Evolutionary conservation across 108 stramenopile species (phyloP).

Genomic region (Epithemia pelagica): DNA sequence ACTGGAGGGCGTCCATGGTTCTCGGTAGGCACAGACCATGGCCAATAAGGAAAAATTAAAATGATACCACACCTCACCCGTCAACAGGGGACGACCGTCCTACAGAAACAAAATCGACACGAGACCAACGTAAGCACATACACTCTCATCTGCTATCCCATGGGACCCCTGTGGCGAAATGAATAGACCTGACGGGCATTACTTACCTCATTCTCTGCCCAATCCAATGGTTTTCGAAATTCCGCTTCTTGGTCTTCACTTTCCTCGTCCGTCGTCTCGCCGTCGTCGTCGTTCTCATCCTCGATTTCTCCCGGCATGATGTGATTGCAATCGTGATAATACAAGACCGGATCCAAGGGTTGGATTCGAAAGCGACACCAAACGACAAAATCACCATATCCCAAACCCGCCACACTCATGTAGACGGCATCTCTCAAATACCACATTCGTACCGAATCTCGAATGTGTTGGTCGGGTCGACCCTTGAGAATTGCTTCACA

Average conservation of each 20-base stretch:
- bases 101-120: neutral
- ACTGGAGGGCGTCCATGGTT: conserved; percentile 39
- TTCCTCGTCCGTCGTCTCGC: conserved; percentile 1
- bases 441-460: conserved; percentile 32
- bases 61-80: conserved; percentile 20
- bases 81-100: conserved; percentile 15
- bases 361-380: conserved; percentile 28
- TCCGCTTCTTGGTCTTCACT: neutral
- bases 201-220: conserved; percentile 1
- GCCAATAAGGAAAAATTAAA: conserved; percentile 36
- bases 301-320: neutral
- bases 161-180: neutral
- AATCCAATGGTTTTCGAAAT: neutral
- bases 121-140: no score
- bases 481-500: conserved; percentile 1
- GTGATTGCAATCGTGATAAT: conserved; percentile 13
- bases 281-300: conserved; percentile 1
- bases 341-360: conserved; percentile 29
- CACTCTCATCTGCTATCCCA: neutral
- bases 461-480: conserved; percentile 13
- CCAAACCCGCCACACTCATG: conserved; percentile 30
- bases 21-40: conserved; percentile 32
- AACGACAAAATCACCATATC: conserved; percentile 46
- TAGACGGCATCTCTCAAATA: conserved; percentile 47
- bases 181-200: neutral